These are phyloP conservation scores for Fusarium haematococcum DNA, from an alignment of 2,329 filamentous ascomycete genomes.

Conservation along the genomic window DNA sequence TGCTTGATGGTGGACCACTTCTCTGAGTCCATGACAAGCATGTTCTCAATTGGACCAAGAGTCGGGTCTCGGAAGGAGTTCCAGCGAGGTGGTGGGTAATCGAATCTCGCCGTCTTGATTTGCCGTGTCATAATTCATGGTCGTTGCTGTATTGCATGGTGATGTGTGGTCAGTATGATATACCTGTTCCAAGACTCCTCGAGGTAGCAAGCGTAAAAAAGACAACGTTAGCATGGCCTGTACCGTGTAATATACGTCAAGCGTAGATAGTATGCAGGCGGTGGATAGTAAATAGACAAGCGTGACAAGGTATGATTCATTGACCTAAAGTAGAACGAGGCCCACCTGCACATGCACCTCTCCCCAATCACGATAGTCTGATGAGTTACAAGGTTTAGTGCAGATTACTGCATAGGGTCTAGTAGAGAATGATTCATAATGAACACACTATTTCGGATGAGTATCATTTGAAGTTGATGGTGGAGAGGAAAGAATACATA, in stretches of 20 bases:
- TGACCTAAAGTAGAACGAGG: not conserved
- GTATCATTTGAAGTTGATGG: not conserved
- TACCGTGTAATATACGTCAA: not conserved
- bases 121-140: not conserved
- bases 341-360: not conserved
- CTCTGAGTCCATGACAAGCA: not conserved
- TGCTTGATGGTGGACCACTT: not conserved
- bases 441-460: not conserved
- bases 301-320: not conserved
- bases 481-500: not conserved
- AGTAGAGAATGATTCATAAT: not conserved
- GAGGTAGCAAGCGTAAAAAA: not conserved
- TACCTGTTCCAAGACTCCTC: not conserved
- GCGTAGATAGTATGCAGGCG: not conserved
- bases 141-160: too few species aligned
- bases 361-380: not conserved
- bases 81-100: constrained; percentile 5
- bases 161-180: not conserved
- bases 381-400: not conserved
- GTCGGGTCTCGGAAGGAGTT: not conserved
- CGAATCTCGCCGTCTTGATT: not conserved
- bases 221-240: not conserved
- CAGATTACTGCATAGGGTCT: not conserved
- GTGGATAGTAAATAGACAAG: not conserved
- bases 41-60: constrained; percentile 1